Conservation (phyloP, 2,329 filamentous ascomycete species). For the Davidsoniella australis region DNA sequence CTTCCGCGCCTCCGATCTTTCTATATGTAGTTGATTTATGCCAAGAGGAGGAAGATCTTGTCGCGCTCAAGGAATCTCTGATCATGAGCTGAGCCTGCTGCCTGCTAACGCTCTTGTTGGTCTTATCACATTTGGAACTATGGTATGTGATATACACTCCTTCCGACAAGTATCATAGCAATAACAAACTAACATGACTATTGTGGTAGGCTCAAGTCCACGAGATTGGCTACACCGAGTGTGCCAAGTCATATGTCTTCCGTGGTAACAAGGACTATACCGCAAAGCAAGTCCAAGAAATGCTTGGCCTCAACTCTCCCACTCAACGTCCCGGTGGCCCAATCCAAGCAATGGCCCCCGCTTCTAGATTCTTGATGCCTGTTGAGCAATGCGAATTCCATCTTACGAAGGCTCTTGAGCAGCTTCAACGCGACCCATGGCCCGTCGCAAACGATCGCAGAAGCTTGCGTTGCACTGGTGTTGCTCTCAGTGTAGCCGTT, state of each 20-base stretch:
- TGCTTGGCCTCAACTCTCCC: constrained; percentile 69
- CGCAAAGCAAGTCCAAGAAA: constrained; percentile 98
- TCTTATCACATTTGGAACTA: constrained; percentile 78
- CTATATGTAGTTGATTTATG: constrained; percentile 78
- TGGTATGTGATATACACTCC: constrained; percentile 37
- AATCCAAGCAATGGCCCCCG: constrained; percentile 59
- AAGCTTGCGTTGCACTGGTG: constrained; percentile 79
- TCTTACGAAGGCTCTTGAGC: constrained; percentile 86
- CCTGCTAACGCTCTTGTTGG: constrained; percentile 70
- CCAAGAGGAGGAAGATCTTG: constrained; percentile 72
- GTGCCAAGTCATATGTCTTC: constrained; percentile 97
- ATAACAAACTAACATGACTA: constrained; percentile 15
- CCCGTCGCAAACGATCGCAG: constrained; percentile 87
- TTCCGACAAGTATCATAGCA: not conserved
- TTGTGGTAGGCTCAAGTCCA: constrained; percentile 65
- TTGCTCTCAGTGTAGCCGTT: constrained; percentile 88
- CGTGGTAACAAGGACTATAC: constrained; percentile 93
- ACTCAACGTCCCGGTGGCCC: constrained; percentile 48
- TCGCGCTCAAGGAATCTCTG: constrained; percentile 69
- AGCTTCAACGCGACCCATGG: constrained; percentile 94
- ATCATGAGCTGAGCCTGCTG: constrained; percentile 71
- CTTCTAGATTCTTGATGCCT: constrained; percentile 78
- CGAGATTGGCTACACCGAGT: constrained; percentile 94
- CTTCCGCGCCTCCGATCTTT: constrained; percentile 75
- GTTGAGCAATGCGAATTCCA: constrained; percentile 95